Evolutionary conservation across 192 early-diverging fungal species (phyloP), one percentile per base, ranked within the genome.

Genomic region (Coemansia sp.): DNA sequence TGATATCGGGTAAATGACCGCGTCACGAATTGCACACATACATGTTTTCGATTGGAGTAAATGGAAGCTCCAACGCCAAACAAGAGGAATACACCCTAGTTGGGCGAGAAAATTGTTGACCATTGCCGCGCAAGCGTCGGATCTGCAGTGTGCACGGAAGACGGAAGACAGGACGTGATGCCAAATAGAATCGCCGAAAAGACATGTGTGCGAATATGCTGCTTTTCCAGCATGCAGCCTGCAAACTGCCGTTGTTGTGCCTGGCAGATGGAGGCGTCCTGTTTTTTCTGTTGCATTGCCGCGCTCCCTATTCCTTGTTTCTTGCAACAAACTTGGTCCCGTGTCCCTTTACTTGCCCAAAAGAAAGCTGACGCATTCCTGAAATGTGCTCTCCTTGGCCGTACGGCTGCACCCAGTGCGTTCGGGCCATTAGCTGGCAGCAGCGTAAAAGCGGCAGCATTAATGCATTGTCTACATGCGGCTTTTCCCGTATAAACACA

Each of bases 181-280:
- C 42, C 65, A 22, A 67, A 67, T 67, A 56, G 50, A 38, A 17
- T 22, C 17, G 22, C 47, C 20, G 50, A 53, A 49, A 49, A 25
- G 34, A 20, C 34, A 54, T 25, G 57, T 67, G 65, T 67, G 65
- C 36, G 65, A 67, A 67, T 46, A 60, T 44, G 44, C 44, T 48
- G 23, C 42, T 19, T 59, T 40, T 51, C 50, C 51, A 22, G 26
- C 51, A 53, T 53, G 51, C 51, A 53, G 51, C 22, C 21, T 53
- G 51, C 51, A 53, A 17, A 53, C 51, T 53, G 25, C 21, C 40
- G 40, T 44, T 44, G 40, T n/a, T 44, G 40, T n/a, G 15, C 40
- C 40, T 42, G 40, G 40, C 40, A 44, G 40, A n/a, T 40, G 4
- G 40, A 44, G 40, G 40, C 40, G 40, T 44, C 40, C 40, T 44